phyloP scores from a whole-genome alignment of 495 filamentous ascomycete genomes.

The Aspergillus cavernicola region DNA sequence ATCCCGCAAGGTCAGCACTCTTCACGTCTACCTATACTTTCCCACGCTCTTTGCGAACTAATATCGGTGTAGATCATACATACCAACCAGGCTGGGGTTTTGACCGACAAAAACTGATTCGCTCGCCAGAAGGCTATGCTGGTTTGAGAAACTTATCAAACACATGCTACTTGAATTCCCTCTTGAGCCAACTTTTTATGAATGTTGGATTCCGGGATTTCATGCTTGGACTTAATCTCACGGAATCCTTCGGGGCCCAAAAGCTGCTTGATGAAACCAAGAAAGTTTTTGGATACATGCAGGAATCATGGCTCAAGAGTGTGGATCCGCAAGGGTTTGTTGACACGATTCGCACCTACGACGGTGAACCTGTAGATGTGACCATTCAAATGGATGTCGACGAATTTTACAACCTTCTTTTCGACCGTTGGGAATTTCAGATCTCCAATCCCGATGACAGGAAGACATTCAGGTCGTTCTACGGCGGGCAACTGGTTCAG shows the following conservation, averaged over 20 bases:
- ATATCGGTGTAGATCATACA: constrained; percentile 36
- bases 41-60: background rate
- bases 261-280: constrained; percentile 72
- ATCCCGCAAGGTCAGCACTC: constrained; percentile 39
- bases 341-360: constrained; percentile 73
- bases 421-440: constrained; percentile 87
- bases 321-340: constrained; percentile 73
- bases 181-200: constrained; percentile 97
- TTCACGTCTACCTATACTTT: background rate
- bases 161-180: constrained; percentile 95
- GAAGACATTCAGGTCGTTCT: constrained; percentile 76
- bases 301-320: constrained; percentile 67
- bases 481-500: constrained; percentile 86
- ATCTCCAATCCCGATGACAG: constrained; percentile 64
- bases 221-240: constrained; percentile 62
- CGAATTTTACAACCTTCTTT: constrained; percentile 92
- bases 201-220: constrained; percentile 85
- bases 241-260: constrained; percentile 55
- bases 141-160: constrained; percentile 89
- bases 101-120: constrained; percentile 64
- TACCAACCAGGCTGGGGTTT: constrained; percentile 57
- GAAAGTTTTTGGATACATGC: constrained; percentile 79
- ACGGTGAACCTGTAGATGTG: constrained; percentile 80
- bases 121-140: constrained; percentile 72
- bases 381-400: constrained; percentile 96